A percentile compares a stretch with the other conserved stretches of the same genome.
Evolutionary conservation across 192 early-diverging fungal genomes (phyloP).

Genomic region (Coemansia sp.): DNA sequence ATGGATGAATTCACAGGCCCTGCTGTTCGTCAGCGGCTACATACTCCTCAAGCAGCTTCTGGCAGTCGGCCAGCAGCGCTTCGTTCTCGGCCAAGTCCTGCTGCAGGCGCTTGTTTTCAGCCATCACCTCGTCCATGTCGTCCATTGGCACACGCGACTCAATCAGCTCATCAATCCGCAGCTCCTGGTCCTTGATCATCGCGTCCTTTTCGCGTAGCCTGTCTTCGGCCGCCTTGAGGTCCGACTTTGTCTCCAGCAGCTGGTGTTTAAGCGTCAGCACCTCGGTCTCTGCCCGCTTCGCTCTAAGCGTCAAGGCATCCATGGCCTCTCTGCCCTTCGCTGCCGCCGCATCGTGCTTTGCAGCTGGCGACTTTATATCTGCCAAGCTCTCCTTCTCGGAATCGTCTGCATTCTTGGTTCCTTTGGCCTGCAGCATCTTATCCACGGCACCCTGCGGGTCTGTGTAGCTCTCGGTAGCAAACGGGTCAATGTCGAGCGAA

Average conservation of each 20-base stretch:
- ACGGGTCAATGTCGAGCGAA: slow-evolving; percentile 44
- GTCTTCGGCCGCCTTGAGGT: slow-evolving; percentile 43
- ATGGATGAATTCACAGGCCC: background rate
- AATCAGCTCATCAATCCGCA: slow-evolving; percentile 43
- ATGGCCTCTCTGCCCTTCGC: background rate
- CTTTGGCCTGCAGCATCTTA: slow-evolving; percentile 37
- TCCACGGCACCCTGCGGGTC: slow-evolving; percentile 35
- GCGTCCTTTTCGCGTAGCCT: slow-evolving; percentile 45
- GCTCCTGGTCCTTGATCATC: slow-evolving; percentile 40
- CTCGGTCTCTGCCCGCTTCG: slow-evolving; percentile 30
- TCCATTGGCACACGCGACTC: slow-evolving; percentile 48
- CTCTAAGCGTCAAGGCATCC: background rate
- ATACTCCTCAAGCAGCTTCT: slow-evolving; percentile 47
- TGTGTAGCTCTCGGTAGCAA: slow-evolving; percentile 16
- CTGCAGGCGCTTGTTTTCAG: slow-evolving; percentile 29
- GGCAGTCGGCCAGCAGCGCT: slow-evolving; percentile 41
- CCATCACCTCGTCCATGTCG: slow-evolving; percentile 46
- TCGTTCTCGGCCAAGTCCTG: slow-evolving; percentile 42
- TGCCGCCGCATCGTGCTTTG: background rate
- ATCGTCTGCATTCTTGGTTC: background rate
- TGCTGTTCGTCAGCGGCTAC: slow-evolving; percentile 17
- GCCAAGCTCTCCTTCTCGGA: background rate
- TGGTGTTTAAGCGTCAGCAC: slow-evolving; percentile 38
- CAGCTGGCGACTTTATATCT: slow-evolving; percentile 2
- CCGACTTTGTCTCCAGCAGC: slow-evolving; percentile 49